Base-by-base conservation (phyloP, 1,139 yeast genomes). In the Diutina catenulata region DNA sequence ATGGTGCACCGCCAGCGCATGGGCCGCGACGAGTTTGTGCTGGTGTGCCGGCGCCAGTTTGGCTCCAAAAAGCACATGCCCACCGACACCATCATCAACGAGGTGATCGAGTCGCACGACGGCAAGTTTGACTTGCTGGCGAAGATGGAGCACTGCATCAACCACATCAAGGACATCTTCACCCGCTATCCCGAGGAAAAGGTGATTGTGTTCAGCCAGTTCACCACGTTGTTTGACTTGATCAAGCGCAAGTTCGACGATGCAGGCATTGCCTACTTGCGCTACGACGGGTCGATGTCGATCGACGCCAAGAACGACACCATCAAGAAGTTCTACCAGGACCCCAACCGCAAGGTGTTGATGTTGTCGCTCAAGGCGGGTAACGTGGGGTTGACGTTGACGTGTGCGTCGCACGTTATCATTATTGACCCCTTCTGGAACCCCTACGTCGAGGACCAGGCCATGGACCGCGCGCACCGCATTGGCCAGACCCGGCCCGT, bases 351-450 rank as follows among this genome's bases (percentile, higher is more conserved):
- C 24, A 64, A 65, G 37, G 70, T 88, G 9, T 57, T 88, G 52
- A 62, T 88, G 38, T 68, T 86, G 20, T 83, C 95, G 0, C 68
- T 88, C 51, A 80, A 80, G 51, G 95, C 96, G 1, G 97, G 97
- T 48, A 87, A 84, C 53, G 91, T 87, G 11, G 97, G 97, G 5
- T 66, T 88, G 44, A 88, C 96, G 0, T 65, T 88, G 45, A 88
- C 96, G 0, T 83, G 94, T 60, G 97, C 97, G 0, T 81, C 86
- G 31, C 95, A 86, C 54, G 94, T 88, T 9, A 74, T 88, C 38
- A 71, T 88, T 10, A 71, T 84, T 66, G 97, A 88, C 54, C 96
- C 96, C 13, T 88, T 86, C 53, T 88, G 97, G 97, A 88, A 88
- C 52, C 97, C 96, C 1, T 88, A 71, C 56, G 95, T 88, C 3